phyloP scores from a whole-genome alignment of 2,329 filamentous ascomycete genomes.

The Onygenales sp. region DNA sequence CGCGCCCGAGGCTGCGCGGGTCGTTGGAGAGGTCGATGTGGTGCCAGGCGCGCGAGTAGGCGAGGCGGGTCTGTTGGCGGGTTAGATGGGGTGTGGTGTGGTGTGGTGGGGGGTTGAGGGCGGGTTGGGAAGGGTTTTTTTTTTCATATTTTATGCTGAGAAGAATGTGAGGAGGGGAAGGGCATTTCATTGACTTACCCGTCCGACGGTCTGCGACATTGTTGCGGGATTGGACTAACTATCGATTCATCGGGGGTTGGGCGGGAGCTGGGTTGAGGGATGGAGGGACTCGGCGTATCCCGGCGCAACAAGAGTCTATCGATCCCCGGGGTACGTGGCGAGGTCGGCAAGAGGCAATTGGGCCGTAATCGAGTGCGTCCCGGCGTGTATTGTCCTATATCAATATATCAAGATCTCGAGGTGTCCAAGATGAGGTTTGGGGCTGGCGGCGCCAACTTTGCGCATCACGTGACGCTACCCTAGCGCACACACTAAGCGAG shows the following conservation, averaged over 20 bases:
- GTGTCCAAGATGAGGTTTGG: neutral
- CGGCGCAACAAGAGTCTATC: neutral
- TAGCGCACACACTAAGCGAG: slow-evolving; percentile 32
- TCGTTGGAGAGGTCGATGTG: slow-evolving; percentile 64
- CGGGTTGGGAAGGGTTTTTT: neutral
- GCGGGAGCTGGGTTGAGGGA: neutral
- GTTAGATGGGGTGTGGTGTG: neutral
- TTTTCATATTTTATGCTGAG: neutral
- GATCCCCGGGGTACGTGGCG: no score
- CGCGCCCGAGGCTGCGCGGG: slow-evolving; percentile 74
- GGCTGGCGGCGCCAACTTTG: neutral
- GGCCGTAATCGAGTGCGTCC: neutral
- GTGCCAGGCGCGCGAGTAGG: slow-evolving; percentile 96
- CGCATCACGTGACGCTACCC: slow-evolving; percentile 20
- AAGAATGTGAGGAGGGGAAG: neutral
- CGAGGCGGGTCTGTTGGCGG: slow-evolving; percentile 67
- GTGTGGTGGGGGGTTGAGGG: neutral
- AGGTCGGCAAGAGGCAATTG: neutral
- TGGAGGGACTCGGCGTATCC: neutral
- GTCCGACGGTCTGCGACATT: slow-evolving; percentile 39
- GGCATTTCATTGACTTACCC: slow-evolving; percentile 21
- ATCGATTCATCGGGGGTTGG: slow-evolving; percentile 6
- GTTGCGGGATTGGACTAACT: slow-evolving; percentile 7
- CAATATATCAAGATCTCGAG: neutral
- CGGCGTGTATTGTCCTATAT: neutral